Conservation (phyloP, 352 stramenopile genomes). For the Phytophthora chlamydospora region DNA sequence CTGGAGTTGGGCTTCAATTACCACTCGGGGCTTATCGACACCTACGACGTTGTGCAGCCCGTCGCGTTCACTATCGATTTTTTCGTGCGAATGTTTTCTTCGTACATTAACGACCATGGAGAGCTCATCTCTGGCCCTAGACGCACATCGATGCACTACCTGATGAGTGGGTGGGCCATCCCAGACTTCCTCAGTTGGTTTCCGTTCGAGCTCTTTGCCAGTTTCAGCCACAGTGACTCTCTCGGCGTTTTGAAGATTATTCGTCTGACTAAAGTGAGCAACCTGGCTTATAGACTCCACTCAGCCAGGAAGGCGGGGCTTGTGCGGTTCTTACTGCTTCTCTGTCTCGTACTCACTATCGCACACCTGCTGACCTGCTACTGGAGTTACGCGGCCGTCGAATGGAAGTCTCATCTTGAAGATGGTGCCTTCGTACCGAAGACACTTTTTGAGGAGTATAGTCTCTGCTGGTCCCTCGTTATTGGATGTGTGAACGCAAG, state of each 20-base stretch:
- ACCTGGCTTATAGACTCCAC: conserved; percentile 56
- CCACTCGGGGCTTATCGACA: conserved; percentile 24
- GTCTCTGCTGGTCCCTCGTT: conserved; percentile 59
- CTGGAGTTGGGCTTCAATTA: conserved; percentile 65
- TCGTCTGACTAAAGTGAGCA: conserved; percentile 67
- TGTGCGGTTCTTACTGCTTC: conserved; percentile 53
- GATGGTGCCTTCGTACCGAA: conserved; percentile 34
- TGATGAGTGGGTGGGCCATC: conserved; percentile 58
- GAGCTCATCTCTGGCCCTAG: conserved; percentile 54
- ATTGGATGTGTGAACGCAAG: conserved; percentile 71
- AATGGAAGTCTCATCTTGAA: conserved; percentile 47
- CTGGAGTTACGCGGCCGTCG: conserved; percentile 58
- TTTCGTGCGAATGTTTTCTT: conserved; percentile 62
- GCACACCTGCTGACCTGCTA: conserved; percentile 64
- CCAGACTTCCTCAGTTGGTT: conserved; percentile 75
- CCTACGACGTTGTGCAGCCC: conserved; percentile 47
- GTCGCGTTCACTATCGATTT: conserved; percentile 61
- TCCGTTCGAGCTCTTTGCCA: conserved; percentile 52
- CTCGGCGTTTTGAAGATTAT: conserved; percentile 68
- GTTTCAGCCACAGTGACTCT: conserved; percentile 40
- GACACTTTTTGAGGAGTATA: conserved; percentile 48
- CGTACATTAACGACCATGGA: conserved; percentile 54
- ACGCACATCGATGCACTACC: conserved; percentile 54
- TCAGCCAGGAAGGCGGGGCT: conserved; percentile 67
- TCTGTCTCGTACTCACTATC: conserved; percentile 59